Percentiles rank a stretch among this genome's conserved stretches.
These are phyloP conservation scores for Vanrija humicola DNA, from an alignment of 1,284 basidiomycete genomes.

Conservation along the genomic window DNA sequence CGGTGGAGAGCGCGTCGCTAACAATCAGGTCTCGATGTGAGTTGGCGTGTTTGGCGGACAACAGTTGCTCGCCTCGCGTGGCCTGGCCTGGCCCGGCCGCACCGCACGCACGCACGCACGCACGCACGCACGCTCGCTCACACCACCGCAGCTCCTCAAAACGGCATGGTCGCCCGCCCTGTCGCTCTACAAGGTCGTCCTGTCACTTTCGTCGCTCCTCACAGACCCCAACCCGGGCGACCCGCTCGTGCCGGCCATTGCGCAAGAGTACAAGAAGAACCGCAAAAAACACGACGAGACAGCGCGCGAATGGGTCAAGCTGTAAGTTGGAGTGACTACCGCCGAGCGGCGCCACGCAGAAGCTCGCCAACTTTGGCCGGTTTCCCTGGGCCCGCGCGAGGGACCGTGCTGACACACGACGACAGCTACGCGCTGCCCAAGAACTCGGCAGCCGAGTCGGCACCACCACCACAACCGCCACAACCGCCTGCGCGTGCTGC, in stretches of 20 bases:
- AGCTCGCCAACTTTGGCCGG: neutral
- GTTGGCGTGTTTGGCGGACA: slow-evolving; percentile 9
- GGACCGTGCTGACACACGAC: slow-evolving; percentile 3
- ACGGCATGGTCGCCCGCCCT: slow-evolving; percentile 85
- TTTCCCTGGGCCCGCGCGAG: neutral
- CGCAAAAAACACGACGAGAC: slow-evolving; percentile 84
- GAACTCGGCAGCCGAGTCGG: neutral
- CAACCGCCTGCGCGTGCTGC: neutral
- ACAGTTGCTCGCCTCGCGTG: no score
- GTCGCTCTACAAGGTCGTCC: slow-evolving; percentile 83
- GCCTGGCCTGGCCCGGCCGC: neutral
- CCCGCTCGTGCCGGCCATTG: slow-evolving; percentile 51
- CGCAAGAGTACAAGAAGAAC: slow-evolving; percentile 87
- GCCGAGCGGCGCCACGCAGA: neutral
- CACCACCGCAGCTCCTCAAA: slow-evolving; percentile 65
- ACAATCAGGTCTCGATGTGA: slow-evolving; percentile 43
- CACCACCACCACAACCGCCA: neutral
- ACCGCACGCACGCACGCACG: no score
- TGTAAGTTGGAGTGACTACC: slow-evolving; percentile 56
- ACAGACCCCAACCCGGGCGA: slow-evolving; percentile 97
- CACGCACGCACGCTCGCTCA: neutral
- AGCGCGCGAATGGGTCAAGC: slow-evolving; percentile 90
- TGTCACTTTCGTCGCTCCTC: slow-evolving; percentile 95
- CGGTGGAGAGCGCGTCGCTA: neutral
- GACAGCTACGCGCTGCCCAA: slow-evolving; percentile 34